Conservation (phyloP, 2,329 filamentous ascomycete species). For the Seiridium cupressi region DNA sequence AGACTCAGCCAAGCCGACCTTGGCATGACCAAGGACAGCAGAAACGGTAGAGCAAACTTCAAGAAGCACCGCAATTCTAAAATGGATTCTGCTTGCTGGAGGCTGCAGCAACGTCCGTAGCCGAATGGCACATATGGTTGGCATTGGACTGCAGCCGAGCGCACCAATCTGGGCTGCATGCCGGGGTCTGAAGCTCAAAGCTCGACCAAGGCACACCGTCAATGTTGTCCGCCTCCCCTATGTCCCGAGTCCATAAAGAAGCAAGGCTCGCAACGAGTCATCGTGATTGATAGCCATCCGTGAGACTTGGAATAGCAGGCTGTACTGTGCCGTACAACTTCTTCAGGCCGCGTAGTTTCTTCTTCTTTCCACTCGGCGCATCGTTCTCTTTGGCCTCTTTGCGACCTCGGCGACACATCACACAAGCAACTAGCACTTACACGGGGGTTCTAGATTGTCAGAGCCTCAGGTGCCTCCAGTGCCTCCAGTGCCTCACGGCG, state of each 20-base stretch:
- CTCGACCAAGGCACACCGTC: not conserved
- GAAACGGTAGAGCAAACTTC: not conserved
- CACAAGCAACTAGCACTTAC: not conserved
- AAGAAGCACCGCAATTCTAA: not conserved
- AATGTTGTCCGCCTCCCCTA: too few species aligned
- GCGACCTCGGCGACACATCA: not conserved
- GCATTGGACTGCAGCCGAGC: not conserved
- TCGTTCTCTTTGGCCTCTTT: not conserved
- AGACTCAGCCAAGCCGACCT: not conserved
- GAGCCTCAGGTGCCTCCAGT: not conserved
- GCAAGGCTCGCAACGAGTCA: not conserved
- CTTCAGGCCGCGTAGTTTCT: not conserved
- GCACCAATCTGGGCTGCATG: not conserved
- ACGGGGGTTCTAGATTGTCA: not conserved
- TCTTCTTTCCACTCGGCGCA: not conserved
- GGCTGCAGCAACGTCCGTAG: not conserved
- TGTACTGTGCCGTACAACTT: too few species aligned
- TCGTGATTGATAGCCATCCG: not conserved
- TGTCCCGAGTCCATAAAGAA: not conserved
- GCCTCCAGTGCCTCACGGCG: too few species aligned
- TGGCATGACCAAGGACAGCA: not conserved
- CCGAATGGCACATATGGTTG: not conserved
- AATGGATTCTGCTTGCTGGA: not conserved
- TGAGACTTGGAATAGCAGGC: not conserved
- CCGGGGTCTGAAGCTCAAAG: not conserved